Evolutionary conservation across 176 grass and related monocot genomes (phyloP).

Genomic region (Zizania latifolia): DNA sequence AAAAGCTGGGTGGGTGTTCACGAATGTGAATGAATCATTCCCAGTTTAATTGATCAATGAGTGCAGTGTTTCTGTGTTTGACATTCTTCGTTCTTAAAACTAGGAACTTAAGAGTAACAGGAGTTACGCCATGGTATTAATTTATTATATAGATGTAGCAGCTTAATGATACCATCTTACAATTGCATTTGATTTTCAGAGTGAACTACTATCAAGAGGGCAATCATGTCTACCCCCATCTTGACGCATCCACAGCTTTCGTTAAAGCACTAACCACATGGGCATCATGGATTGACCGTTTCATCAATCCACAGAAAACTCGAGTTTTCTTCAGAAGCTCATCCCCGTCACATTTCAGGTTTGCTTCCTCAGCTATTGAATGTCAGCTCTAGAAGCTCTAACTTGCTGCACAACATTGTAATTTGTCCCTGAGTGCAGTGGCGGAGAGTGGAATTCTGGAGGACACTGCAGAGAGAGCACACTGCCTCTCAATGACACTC

Average conservation of each 20-base stretch:
- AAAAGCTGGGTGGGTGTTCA: slow-evolving; percentile 59
- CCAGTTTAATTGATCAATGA: background rate
- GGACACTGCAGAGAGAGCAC: slow-evolving; percentile 78
- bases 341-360: slow-evolving; percentile 90
- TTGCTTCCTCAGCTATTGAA: background rate
- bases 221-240: slow-evolving; percentile 45
- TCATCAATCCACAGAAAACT: slow-evolving; percentile 49
- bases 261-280: slow-evolving; percentile 68
- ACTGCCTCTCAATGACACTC: slow-evolving; percentile 43
- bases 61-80: background rate
- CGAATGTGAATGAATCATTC: background rate
- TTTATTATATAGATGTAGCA: background rate
- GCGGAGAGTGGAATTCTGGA: slow-evolving; percentile 82
- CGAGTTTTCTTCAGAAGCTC: slow-evolving; percentile 87
- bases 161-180: background rate
- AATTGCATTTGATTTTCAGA: slow-evolving; percentile 39
- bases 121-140: background rate
- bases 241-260: slow-evolving; percentile 61
- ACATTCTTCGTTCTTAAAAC: background rate
- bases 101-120: background rate
- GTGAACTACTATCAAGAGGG: slow-evolving; percentile 95
- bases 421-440: slow-evolving; percentile 32
- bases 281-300: slow-evolving; percentile 67
- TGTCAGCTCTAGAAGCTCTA: background rate
- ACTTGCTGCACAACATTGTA: background rate